Evolutionary conservation across 208 protist species (phyloP).

Genomic region (Angomonas deanei): DNA sequence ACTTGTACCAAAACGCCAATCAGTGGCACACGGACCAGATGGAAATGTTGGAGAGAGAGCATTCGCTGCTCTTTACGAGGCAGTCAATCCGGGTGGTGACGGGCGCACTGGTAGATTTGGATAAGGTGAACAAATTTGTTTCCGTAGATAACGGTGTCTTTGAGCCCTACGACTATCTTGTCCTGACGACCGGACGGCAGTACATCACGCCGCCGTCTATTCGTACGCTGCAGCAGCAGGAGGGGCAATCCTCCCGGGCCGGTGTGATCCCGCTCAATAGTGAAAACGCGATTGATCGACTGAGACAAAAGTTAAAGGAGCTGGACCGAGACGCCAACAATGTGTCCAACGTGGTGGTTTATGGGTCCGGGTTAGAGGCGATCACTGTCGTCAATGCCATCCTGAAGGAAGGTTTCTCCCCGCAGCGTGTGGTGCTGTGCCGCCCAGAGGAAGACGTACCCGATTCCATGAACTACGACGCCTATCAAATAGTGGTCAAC

Average conservation of each 20-base stretch:
- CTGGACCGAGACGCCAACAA: constrained; percentile 53
- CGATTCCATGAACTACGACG: constrained; percentile 37
- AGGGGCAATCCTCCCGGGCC: constrained; percentile 28
- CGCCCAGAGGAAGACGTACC: constrained; percentile 30
- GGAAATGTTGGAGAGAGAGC: constrained; percentile 78
- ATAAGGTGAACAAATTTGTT: constrained; percentile 75
- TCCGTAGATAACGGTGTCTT: constrained; percentile 77
- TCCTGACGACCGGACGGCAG: constrained; percentile 83
- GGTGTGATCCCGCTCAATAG: constrained; percentile 61
- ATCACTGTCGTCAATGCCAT: constrained; percentile 62
- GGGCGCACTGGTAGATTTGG: constrained; percentile 81
- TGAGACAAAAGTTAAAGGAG: constrained; percentile 56
- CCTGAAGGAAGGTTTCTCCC: constrained; percentile 58
- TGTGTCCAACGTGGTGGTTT: constrained; percentile 78
- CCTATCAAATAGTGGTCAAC: constrained; percentile 44
- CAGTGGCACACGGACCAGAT: constrained; percentile 69
- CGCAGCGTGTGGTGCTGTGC: constrained; percentile 75
- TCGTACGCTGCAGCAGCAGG: constrained; percentile 52
- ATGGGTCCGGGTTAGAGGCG: constrained; percentile 80
- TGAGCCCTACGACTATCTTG: constrained; percentile 89
- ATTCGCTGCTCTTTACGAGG: constrained; percentile 49
- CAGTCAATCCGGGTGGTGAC: constrained; percentile 63
- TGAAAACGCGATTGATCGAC: constrained; percentile 41
- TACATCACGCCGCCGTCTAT: constrained; percentile 72
- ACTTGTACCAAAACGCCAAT: constrained; percentile 53